Percentiles rank a stretch among this genome's conserved stretches.
phyloP scores from a whole-genome alignment of 2,329 filamentous ascomycete genomes.

The Bisporella sp. region DNA sequence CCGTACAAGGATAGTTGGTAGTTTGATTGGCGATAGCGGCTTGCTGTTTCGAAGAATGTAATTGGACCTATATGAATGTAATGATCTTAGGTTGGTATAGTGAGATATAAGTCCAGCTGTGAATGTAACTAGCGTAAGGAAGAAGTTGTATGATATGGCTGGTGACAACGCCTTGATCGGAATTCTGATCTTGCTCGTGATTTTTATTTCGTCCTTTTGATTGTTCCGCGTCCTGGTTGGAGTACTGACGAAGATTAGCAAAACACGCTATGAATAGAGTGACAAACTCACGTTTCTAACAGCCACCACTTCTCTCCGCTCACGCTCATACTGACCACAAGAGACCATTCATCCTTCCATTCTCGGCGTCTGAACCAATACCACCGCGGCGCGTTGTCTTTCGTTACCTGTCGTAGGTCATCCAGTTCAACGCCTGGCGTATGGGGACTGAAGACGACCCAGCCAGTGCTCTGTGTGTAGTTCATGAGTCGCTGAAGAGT shows the following conservation, averaged over 20 bases:
- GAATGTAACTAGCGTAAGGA: constrained; percentile 29
- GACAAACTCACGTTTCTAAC: constrained; percentile 45
- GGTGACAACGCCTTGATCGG: constrained; percentile 21
- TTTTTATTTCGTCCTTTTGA: constrained; percentile 7
- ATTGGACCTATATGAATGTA: constrained; percentile 21
- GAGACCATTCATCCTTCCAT: constrained; percentile 68
- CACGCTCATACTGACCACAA: constrained; percentile 64
- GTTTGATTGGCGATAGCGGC: constrained; percentile 14
- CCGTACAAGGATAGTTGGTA: constrained; percentile 23
- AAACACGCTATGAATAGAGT: no score
- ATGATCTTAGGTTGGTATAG: constrained; percentile 29
- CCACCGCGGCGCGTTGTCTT: constrained; percentile 54
- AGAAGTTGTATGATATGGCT: constrained; percentile 25
- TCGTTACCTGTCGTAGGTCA: constrained; percentile 50
- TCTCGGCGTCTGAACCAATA: constrained; percentile 63
- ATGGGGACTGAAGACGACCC: constrained; percentile 38
- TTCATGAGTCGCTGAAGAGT: constrained; percentile 55
- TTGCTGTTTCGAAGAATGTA: constrained; percentile 24
- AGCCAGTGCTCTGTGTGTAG: constrained; percentile 56
- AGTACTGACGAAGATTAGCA: not conserved
- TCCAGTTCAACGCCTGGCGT: constrained; percentile 40
- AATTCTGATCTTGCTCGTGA: constrained; percentile 13
- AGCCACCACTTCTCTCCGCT: constrained; percentile 76
- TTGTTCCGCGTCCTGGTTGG: not conserved
- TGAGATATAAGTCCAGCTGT: constrained; percentile 31